These are phyloP conservation scores for Durusdinium trenchii DNA, from an alignment of 73 alveolate genomes.

Conservation along the genomic window DNA sequence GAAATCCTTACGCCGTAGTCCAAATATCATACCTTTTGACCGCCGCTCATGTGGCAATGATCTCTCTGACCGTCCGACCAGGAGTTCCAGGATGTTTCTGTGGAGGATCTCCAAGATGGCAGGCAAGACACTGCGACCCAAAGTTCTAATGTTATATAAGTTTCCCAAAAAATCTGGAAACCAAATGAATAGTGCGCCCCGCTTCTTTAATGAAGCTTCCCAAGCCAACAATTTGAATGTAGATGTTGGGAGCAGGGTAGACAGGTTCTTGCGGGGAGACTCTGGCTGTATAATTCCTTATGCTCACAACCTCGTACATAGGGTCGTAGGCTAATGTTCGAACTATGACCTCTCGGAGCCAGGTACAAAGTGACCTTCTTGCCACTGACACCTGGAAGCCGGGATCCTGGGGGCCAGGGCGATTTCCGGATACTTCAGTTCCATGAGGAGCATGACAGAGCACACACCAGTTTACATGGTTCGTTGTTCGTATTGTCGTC, in stretches of 20 bases:
- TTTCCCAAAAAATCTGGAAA: no score
- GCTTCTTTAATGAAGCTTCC: no score
- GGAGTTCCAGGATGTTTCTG: slow-evolving; percentile 88
- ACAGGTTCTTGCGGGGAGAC: no score
- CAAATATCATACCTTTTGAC: no score
- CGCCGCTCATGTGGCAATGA: no score
- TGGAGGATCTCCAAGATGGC: slow-evolving; percentile 88
- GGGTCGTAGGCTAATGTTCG: background rate
- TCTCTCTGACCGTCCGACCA: background rate
- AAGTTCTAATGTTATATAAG: background rate
- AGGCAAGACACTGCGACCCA: background rate
- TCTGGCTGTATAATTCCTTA: background rate
- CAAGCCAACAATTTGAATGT: no score
- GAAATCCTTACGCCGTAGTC: no score
- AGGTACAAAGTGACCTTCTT: slow-evolving; percentile 95
- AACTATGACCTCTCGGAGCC: background rate
- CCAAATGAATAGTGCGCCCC: no score
- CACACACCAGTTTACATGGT: background rate
- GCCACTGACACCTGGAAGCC: slow-evolving; percentile 84
- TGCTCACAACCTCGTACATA: background rate
- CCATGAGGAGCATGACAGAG: background rate
- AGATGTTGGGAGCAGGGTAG: no score
- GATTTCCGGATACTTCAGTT: background rate
- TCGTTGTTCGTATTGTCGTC: background rate
- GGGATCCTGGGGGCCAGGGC: background rate